Conservation (phyloP, 164 flowering plant species). For the Liriodendron chinense region DNA sequence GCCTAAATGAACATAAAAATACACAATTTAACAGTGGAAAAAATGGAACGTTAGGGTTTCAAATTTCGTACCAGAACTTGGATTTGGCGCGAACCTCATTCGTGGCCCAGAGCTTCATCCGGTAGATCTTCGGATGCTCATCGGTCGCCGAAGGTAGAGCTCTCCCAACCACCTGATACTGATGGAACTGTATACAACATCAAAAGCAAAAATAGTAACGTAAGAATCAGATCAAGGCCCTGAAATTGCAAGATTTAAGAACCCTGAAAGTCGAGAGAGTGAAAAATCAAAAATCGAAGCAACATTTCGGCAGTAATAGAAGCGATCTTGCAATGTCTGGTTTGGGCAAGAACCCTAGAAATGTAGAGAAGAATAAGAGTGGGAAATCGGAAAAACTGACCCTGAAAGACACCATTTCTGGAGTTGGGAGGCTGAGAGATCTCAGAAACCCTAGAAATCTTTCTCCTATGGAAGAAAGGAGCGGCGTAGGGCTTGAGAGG, state of each 20-base stretch:
- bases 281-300: not conserved
- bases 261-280: too few relatives aligned
- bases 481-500: not conserved
- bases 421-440: not conserved
- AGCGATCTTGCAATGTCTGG: not conserved
- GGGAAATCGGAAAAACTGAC: not conserved
- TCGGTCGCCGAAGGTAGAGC: slow-evolving; percentile 67
- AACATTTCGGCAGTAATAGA: not conserved
- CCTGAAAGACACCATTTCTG: not conserved
- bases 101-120: slow-evolving; percentile 94
- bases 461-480: not conserved
- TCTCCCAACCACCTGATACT: slow-evolving; percentile 89
- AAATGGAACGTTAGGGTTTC: too few relatives aligned
- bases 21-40: too few relatives aligned
- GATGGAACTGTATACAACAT: slow-evolving; percentile 57
- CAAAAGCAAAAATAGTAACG: not conserved
- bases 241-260: not conserved
- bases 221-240: not conserved
- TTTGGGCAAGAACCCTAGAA: not conserved
- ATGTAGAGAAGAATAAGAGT: not conserved
- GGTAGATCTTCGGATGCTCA: slow-evolving; percentile 81
- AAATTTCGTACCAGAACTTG: slow-evolving; percentile 86
- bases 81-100: slow-evolving; percentile 87
- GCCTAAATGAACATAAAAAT: too few relatives aligned
- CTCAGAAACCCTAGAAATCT: too few relatives aligned